A percentile compares a stretch with the other conserved stretches of the same genome.
Conservation (phyloP, 352 stramenopile species). For the Aphanomyces euteiches region DNA sequence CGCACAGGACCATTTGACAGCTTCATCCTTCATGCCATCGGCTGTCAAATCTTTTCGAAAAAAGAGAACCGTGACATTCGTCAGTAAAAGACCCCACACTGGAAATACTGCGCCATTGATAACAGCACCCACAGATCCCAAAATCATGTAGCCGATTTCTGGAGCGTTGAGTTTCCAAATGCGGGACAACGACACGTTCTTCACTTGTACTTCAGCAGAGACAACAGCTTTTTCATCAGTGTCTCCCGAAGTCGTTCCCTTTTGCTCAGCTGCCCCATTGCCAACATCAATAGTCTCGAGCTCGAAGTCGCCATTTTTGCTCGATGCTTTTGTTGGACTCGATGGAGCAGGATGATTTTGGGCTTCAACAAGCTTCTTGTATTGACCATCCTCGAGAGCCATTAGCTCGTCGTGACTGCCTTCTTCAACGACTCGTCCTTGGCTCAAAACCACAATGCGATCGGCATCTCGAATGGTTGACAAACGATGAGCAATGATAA, state of each 20-base stretch:
- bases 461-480: slow-evolving; percentile 76
- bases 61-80: slow-evolving; percentile 42
- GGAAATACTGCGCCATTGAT: slow-evolving; percentile 42
- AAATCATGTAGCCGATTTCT: slow-evolving; percentile 44
- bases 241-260: not conserved
- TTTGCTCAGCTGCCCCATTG: not conserved
- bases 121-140: slow-evolving; percentile 37
- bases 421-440: slow-evolving; percentile 68
- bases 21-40: slow-evolving; percentile 35
- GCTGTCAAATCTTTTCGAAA: slow-evolving; percentile 34
- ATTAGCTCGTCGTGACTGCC: slow-evolving; percentile 82
- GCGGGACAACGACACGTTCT: slow-evolving; percentile 32
- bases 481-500: slow-evolving; percentile 78
- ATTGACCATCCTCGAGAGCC: slow-evolving; percentile 34
- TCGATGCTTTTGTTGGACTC: slow-evolving; percentile 31
- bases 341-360: not conserved
- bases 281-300: slow-evolving; percentile 39
- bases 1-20: slow-evolving; percentile 34
- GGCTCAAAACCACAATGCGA: slow-evolving; percentile 74
- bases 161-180: slow-evolving; percentile 48
- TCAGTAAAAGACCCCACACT: slow-evolving; percentile 44
- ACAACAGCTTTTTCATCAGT: not conserved
- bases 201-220: slow-evolving; percentile 17
- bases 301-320: slow-evolving; percentile 62
- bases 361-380: slow-evolving; percentile 33